Evolutionary conservation across 2,329 filamentous ascomycete species (phyloP).

Genomic region (Remersonia thermophila): DNA sequence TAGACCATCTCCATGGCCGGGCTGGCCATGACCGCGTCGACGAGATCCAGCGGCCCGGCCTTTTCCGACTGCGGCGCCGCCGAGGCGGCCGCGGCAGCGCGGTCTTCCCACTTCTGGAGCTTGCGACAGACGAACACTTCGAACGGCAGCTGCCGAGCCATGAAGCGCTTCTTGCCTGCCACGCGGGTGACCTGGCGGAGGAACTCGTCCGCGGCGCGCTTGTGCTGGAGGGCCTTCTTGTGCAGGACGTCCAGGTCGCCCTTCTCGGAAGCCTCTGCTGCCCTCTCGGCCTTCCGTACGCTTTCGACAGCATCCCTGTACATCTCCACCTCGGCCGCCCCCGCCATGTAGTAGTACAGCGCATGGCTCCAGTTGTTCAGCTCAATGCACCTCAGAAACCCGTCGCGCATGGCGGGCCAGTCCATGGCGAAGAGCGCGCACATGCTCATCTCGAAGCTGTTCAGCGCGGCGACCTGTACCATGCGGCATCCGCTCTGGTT

Average conservation of each 20-base stretch:
- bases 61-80: no score
- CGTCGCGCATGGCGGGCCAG: conserved; percentile 60
- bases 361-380: conserved; percentile 86
- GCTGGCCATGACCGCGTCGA: conserved; percentile 31
- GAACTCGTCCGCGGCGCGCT: conserved; percentile 53
- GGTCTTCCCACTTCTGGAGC: conserved; percentile 74
- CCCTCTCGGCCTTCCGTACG: conserved; percentile 10
- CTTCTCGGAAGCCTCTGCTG: conserved; percentile 1
- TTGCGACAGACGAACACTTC: conserved; percentile 78
- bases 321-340: conserved; percentile 62
- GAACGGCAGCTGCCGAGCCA: conserved; percentile 81
- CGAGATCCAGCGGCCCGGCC: conserved; percentile 1
- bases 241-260: background rate
- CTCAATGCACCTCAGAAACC: conserved; percentile 62
- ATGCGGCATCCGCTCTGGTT: conserved; percentile 53
- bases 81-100: no score
- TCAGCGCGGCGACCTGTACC: conserved; percentile 77
- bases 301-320: conserved; percentile 54
- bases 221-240: conserved; percentile 33
- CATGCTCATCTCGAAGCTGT: conserved; percentile 73
- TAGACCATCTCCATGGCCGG: conserved; percentile 87
- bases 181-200: conserved; percentile 60
- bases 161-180: conserved; percentile 77
- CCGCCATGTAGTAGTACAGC: conserved; percentile 82
- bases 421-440: conserved; percentile 67